A percentile compares a stretch with the other conserved stretches of the same genome.
These are phyloP conservation scores for Sporobolomyces pararoseus DNA, from an alignment of 768 basidiomycete species.

Conservation along the genomic window DNA sequence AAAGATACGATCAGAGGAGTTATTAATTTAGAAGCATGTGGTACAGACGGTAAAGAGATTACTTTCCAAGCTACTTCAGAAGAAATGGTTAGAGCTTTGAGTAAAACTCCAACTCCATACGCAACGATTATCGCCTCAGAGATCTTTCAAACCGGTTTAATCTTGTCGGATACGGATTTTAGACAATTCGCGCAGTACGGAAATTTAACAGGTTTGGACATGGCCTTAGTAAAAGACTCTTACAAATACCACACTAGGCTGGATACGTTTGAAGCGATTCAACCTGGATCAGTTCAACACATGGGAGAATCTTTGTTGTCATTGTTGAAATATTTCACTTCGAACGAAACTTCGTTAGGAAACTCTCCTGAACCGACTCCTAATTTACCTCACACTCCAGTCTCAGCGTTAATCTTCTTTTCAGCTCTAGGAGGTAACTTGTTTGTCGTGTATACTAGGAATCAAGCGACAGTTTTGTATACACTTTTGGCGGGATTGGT, in stretches of 20 bases:
- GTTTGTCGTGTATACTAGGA: conserved; percentile 54
- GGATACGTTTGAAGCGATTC: conserved; percentile 10
- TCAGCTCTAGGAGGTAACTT: conserved; percentile 65
- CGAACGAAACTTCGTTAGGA: conserved; percentile 53
- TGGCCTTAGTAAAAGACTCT: conserved; percentile 85
- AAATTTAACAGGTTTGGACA: conserved; percentile 88
- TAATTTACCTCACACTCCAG: conserved; percentile 59
- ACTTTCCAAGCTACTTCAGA: conserved; percentile 91
- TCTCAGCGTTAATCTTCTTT: conserved; percentile 62
- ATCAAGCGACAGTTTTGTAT: conserved; percentile 45
- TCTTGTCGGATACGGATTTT: conserved; percentile 92
- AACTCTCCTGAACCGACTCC: conserved; percentile 52
- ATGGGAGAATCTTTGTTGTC: conserved; percentile 86
- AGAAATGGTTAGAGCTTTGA: conserved; percentile 89
- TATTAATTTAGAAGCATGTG: conserved; percentile 76
- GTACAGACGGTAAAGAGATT: conserved; percentile 61
- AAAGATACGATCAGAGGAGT: conserved; percentile 68
- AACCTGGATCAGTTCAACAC: conserved; percentile 71
- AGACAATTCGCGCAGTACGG: conserved; percentile 82
- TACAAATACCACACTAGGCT: conserved; percentile 75
- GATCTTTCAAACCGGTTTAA: conserved; percentile 82
- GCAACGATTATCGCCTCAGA: conserved; percentile 88
- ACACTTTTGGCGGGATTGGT: conserved; percentile 27
- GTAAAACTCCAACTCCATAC: conserved; percentile 77
- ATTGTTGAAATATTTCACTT: conserved; percentile 69